Base-by-base conservation (phyloP, 352 stramenopile genomes). In the Globisporangium alternatum region DNA sequence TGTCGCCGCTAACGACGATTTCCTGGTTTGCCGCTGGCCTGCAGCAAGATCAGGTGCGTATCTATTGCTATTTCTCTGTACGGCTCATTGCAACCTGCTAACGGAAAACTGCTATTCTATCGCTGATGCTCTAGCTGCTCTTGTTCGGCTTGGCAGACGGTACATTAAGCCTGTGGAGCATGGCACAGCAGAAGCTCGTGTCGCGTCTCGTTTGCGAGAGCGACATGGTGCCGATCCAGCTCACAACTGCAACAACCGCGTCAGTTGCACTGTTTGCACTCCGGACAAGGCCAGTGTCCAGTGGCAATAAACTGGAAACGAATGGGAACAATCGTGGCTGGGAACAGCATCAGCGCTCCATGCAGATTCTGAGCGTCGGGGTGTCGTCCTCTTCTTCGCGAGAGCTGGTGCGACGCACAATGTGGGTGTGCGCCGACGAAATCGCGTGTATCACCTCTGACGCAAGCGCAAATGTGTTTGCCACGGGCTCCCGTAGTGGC, bases 141-240 rank as follows among this genome's bases (percentile, higher is more conserved):
- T 30, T 68, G 9, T 65, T 47, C 47, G 64, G 30, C 9, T 41
- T 69, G 9, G 64, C 41, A 1, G 64, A 69, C 31, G 57, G 57
- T 19, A 64, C 64, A 0, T 25, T 69, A 13, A 68, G 60, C n/a
- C 19, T 63, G 12, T 64, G 63, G 63, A 58, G 56, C 19, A 64
- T 60, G 49, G 5, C 5, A 13, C 31, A 63, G 15, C 43, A 56
- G 33, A 37, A 22, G 17, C 22, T 62, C 6, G 15, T 68, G 3
- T 49, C 54, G 15, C 31, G 44, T 25, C 41, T 62, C 17, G n/a
- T 48, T 30, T 43, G 31, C 19, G 43, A 62, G 17, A 56, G 33
- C 10, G 45, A 35, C 17, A 37, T 52, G 28, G 21, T 22, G 6
- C 19, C 31, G 62, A 33, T 41, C 3, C 54, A 45, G 19, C 62